Conservation (phyloP, 2,329 filamentous ascomycete genomes). For the Aspergillus sergii region DNA sequence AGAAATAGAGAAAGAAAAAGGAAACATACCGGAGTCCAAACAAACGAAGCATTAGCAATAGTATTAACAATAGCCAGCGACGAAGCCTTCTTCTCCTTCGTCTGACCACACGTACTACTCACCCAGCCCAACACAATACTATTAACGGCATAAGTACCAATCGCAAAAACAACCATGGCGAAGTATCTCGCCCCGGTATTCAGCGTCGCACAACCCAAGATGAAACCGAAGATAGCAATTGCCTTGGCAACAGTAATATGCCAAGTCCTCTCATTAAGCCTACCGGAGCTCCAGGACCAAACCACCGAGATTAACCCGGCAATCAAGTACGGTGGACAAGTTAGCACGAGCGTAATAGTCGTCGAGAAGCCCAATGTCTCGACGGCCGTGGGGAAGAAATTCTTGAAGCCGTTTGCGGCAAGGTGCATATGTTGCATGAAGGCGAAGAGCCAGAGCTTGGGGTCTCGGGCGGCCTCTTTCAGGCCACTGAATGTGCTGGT, state of each 20-base stretch:
- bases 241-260: conserved; percentile 32
- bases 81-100: conserved; percentile 48
- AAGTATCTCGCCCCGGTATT: conserved; percentile 36
- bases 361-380: conserved; percentile 49
- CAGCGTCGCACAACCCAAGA: conserved; percentile 30
- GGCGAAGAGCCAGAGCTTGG: conserved; percentile 45
- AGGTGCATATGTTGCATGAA: conserved; percentile 53
- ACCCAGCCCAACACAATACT: conserved; percentile 50
- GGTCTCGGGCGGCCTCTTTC: conserved; percentile 30
- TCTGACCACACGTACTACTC: conserved; percentile 45
- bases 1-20: too few relatives aligned
- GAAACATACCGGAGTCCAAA: conserved; percentile 33
- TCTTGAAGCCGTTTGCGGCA: conserved; percentile 49
- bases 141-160: conserved; percentile 42
- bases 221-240: conserved; percentile 34
- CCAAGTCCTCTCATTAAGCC: conserved; percentile 39
- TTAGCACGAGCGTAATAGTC: conserved; percentile 54
- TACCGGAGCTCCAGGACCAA: conserved; percentile 56
- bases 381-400: conserved; percentile 50
- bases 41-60: conserved; percentile 42
- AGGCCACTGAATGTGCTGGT: conserved; percentile 46
- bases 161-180: conserved; percentile 34
- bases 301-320: conserved; percentile 51
- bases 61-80: conserved; percentile 47
- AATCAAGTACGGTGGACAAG: conserved; percentile 51